Evolutionary conservation across 2,329 filamentous ascomycete species (phyloP).

Genomic region (Hypoxylon sp.): DNA sequence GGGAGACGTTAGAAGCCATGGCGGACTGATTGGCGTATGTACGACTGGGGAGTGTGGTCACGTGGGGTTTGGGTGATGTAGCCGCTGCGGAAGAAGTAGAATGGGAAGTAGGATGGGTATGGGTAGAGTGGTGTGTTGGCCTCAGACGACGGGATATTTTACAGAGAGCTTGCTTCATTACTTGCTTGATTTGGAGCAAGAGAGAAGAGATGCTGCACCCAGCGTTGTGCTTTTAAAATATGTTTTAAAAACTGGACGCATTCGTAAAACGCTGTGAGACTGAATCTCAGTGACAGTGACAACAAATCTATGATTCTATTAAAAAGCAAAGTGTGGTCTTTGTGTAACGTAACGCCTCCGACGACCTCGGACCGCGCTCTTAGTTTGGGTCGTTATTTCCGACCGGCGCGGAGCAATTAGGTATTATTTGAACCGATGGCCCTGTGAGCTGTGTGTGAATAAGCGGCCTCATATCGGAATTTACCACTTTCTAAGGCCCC

Average conservation of each 20-base stretch:
- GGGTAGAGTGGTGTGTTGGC: slow-evolving; percentile 3
- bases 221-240: slow-evolving; percentile 18
- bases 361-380: slow-evolving; percentile 11
- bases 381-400: slow-evolving; percentile 8
- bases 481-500: no score
- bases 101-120: no score
- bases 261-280: background rate
- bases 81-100: slow-evolving; percentile 17
- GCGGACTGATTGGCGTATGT: slow-evolving; percentile 10
- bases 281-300: slow-evolving; percentile 11
- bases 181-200: slow-evolving; percentile 4
- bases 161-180: slow-evolving; percentile 28
- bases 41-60: background rate
- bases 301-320: slow-evolving; percentile 29
- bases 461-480: no score
- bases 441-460: no score
- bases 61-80: background rate
- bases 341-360: background rate
- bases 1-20: slow-evolving; percentile 26
- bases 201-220: background rate
- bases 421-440: no score
- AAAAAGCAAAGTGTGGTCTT: background rate
- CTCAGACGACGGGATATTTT: slow-evolving; percentile 24
- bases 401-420: slow-evolving; percentile 1
- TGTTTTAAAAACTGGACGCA: background rate